Evolutionary conservation across 2,329 filamentous ascomycete genomes (phyloP), one percentile per base, ranked within the genome.

Genomic region (Botrytis aclada): DNA sequence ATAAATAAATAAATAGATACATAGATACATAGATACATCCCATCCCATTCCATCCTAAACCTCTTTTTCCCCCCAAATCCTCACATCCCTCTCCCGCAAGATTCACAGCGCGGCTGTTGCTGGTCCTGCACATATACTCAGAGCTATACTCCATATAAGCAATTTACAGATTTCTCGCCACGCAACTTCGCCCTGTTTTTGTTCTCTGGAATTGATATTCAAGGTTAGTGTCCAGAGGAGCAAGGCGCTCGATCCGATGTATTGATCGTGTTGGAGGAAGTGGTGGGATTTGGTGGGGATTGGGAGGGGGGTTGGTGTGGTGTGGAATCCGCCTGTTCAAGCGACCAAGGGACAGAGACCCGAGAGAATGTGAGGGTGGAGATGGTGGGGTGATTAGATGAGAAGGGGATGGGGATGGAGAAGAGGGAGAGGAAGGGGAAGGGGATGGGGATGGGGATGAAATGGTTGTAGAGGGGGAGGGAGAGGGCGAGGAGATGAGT

Each of bases 311-410:
- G n/a, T n/a, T n/a, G n/a, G n/a, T n/a, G n/a, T n/a, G n/a, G n/a
- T n/a, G n/a, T n/a, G n/a, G n/a, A n/a, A n/a, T n/a, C 22, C 9
- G 7, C 14, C 6, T n/a, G 10, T 51, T 0, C n/a, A 3, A 12
- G 47, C 14, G 47, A 6, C 25, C 47, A n/a, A 51, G 47, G 5
- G 4, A 12, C 14, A 25, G n/a, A 51, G 1, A 51, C 4, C 14
- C 47, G 47, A n/a, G 10, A 0, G 25, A 51, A 51, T 51, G 22
- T n/a, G 0, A 12, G 25, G 45, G n/a, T 12, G 25, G 47, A 51
- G 22, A 14, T 51, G 1, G 22, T 25, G 9, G 4, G 22, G 22
- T 25, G 47, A 5, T 4, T 25, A 12, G 22, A 51, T 4, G 1
- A n/a, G 25, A 14, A 1, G 47, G n/a, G n/a, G n/a, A n/a, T n/a